Percentiles rank a stretch among this genome's conserved stretches.
Conservation (phyloP, 2,329 filamentous ascomycete species). For the Lachnellula suecica region DNA sequence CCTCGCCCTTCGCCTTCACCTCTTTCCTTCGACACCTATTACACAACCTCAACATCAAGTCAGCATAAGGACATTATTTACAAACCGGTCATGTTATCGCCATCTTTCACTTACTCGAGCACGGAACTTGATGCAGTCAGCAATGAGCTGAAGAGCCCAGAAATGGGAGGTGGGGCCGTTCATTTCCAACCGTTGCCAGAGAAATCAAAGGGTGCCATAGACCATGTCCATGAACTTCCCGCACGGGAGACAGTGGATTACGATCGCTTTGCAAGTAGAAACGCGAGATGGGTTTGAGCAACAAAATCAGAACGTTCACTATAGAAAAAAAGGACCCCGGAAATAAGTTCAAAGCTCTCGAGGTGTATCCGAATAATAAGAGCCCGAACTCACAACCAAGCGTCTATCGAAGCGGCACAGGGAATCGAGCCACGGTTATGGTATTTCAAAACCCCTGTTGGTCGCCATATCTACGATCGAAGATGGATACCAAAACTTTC, state of each 20-base stretch:
- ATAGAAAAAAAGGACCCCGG: neutral
- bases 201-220: neutral
- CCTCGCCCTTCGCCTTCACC: neutral
- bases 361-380: neutral
- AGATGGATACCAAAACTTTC: no score
- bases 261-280: neutral
- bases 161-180: neutral
- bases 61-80: neutral
- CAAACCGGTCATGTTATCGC: neutral
- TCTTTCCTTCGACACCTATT: neutral
- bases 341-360: neutral
- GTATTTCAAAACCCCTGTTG: no score
- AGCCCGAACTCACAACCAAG: neutral
- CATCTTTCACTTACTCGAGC: neutral
- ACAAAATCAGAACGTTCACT: neutral
- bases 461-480: no score
- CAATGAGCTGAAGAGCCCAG: neutral
- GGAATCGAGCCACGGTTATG: no score
- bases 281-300: neutral
- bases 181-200: neutral
- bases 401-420: no score
- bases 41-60: neutral
- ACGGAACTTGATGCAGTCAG: slow-evolving; percentile 6
- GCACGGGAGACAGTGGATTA: neutral
- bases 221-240: neutral